A percentile compares a stretch with the other conserved stretches of the same genome.
phyloP scores from a whole-genome alignment of 78 protist species.

The Speleostelium caveatum region DNA sequence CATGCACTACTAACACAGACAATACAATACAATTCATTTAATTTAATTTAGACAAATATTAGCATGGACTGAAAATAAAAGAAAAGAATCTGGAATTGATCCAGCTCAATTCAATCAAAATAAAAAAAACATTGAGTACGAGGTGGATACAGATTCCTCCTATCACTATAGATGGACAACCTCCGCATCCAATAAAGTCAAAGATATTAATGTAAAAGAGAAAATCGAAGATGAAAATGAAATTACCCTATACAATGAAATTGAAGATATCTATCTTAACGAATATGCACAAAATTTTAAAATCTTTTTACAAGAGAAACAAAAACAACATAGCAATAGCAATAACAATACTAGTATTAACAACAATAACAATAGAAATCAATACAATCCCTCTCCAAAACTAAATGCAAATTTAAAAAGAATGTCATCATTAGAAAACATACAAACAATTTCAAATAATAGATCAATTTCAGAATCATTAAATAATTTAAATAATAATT shows the following conservation, averaged over 20 bases:
- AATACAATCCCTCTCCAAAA: not conserved
- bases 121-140: not conserved
- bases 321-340: not conserved
- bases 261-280: not conserved
- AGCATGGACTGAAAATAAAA: conserved; percentile 25
- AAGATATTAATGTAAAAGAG: not conserved
- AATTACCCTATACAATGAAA: conserved; percentile 14
- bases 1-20: too few species aligned
- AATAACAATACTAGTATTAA: not conserved
- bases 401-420: not conserved
- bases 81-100: conserved; percentile 26
- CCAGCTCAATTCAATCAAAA: conserved; percentile 6
- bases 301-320: conserved; percentile 7
- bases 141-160: not conserved
- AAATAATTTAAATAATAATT: too few species aligned
- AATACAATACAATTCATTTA: too few species aligned
- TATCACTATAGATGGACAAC: conserved; percentile 11
- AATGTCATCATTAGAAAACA: not conserved
- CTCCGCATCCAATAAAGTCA: not conserved
- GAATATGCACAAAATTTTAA: conserved; percentile 4
- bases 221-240: conserved; percentile 12
- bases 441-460: not conserved
- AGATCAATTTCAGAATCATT: not conserved
- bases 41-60: not conserved
- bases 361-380: not conserved